Evolutionary conservation across 129 eudicot genomes (phyloP).

Genomic region (Solidago caesia): DNA sequence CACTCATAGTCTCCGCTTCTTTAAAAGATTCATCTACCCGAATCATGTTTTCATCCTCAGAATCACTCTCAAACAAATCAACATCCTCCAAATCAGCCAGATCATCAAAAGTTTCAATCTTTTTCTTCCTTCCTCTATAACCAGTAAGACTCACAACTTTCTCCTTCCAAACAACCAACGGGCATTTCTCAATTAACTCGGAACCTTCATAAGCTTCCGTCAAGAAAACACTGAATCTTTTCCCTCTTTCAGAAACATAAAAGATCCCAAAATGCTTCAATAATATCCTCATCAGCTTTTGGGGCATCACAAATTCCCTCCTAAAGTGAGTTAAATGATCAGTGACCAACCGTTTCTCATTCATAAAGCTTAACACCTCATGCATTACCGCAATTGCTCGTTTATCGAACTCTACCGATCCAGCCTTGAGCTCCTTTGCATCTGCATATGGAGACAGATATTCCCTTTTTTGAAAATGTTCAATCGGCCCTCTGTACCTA

Average conservation of each 20-base stretch:
- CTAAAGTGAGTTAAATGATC: slow-evolving; percentile 48
- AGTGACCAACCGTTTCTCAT: slow-evolving; percentile 81
- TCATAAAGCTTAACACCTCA: slow-evolving; percentile 84
- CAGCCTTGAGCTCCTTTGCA: slow-evolving; percentile 72
- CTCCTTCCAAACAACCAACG: slow-evolving; percentile 84
- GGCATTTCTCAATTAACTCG: slow-evolving; percentile 76
- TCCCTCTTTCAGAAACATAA: slow-evolving; percentile 96
- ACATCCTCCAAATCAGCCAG: slow-evolving; percentile 41
- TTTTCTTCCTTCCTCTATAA: slow-evolving; percentile 69
- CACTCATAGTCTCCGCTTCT: slow-evolving; percentile 36
- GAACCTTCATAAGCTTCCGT: slow-evolving; percentile 85
- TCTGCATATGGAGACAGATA: slow-evolving; percentile 92
- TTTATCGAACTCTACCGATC: slow-evolving; percentile 82
- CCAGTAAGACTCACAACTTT: slow-evolving; percentile 62
- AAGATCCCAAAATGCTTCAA: slow-evolving; percentile 90
- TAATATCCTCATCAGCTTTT: slow-evolving; percentile 62
- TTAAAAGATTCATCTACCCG: slow-evolving; percentile 17
- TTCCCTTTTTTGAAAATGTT: slow-evolving; percentile 68
- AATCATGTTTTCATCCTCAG: slow-evolving; percentile 56
- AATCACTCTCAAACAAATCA: slow-evolving; percentile 56
- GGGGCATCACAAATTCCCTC: slow-evolving; percentile 21
- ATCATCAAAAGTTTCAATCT: slow-evolving; percentile 53
- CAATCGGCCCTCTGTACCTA: slow-evolving; percentile 58
- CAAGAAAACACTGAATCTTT: slow-evolving; percentile 79
- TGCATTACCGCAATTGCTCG: slow-evolving; percentile 98